Base-by-base conservation (phyloP, 1,284 basidiomycete species). In the Sanghuangporus baumii region DNA sequence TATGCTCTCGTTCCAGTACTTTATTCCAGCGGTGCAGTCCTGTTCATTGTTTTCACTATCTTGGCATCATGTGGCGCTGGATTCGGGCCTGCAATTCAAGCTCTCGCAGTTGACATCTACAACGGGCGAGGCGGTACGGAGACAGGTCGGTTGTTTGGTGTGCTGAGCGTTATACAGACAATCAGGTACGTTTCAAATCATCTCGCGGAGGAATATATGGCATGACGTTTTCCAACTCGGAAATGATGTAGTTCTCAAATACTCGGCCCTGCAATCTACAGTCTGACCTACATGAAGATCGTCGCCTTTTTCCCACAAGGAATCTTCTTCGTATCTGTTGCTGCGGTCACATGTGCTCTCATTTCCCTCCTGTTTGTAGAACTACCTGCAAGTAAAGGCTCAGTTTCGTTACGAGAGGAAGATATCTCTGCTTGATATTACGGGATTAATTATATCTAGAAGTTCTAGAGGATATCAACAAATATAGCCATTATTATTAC, bases 81-180 rank as follows among this genome's bases (percentile, higher is more conserved):
- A 3, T 86, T 87, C 63, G 72, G 70, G 20, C 91, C 91, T 8
- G 84, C 87, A 0, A 64, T 82, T 0, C 87, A 91, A 66, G 85
- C 85, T 41, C 78, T 89, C 50, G 82, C 88, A 1, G 71, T 93
- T 40, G 81, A 85, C 26, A 71, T 92, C 56, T 88, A 87, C 68
- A 73, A 75, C 18, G 72, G 74, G 2, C 74, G 71, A 12, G 66
- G 67, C 16, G 67, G 60, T 1, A 67, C 67, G 31, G 86, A 89
- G 70, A 72, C 77, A 4, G 89, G 88, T 1, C 78, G 77, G 65
- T 75, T 93, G 14, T 92, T 91, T 69, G 91, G 90, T 16, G 86
- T 84, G 2, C 67, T 93, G 62, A 84, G 85, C 63, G 87, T 93
- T 41, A 68, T 92, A 9, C 83, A 88, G 66, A 79, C 86, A 1